These are phyloP conservation scores for Ambrosia artemisiifolia DNA, from an alignment of 129 eudicot species.

Conservation along the genomic window DNA sequence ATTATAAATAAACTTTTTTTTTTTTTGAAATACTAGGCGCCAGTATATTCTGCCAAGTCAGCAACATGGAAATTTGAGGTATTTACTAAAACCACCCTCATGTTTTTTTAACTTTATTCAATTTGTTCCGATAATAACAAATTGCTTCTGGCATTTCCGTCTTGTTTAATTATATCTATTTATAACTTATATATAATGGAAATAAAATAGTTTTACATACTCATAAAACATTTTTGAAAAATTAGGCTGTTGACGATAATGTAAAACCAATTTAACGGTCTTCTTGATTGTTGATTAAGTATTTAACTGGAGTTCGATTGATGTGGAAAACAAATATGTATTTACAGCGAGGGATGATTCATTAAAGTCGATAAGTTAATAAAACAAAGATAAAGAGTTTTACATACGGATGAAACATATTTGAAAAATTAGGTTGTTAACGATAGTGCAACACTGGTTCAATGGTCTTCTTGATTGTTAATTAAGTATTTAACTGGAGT, in stretches of 20 bases:
- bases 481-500: too few relatives aligned
- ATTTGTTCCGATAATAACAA: background rate
- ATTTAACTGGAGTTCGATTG: too few relatives aligned
- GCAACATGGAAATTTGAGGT: background rate
- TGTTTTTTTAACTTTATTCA: background rate
- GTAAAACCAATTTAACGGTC: too few relatives aligned
- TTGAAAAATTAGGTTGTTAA: too few relatives aligned
- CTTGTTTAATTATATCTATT: background rate
- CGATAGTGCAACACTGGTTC: too few relatives aligned
- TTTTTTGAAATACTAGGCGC: background rate
- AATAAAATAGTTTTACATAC: background rate
- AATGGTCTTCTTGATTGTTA: too few relatives aligned
- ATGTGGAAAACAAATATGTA: too few relatives aligned
- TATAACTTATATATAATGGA: background rate
- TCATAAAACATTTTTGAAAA: too few relatives aligned
- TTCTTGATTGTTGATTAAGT: too few relatives aligned
- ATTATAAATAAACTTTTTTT: background rate
- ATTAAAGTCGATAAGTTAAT: too few relatives aligned
- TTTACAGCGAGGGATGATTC: too few relatives aligned
- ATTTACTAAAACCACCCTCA: background rate
- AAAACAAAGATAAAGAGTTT: background rate
- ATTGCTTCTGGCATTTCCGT: background rate
- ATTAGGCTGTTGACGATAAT: too few relatives aligned
- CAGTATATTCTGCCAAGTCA: constrained; percentile 9
- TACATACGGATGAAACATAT: background rate